Base-by-base conservation (phyloP, 2,329 filamentous ascomycete species). In the Colletotrichum navitas region DNA sequence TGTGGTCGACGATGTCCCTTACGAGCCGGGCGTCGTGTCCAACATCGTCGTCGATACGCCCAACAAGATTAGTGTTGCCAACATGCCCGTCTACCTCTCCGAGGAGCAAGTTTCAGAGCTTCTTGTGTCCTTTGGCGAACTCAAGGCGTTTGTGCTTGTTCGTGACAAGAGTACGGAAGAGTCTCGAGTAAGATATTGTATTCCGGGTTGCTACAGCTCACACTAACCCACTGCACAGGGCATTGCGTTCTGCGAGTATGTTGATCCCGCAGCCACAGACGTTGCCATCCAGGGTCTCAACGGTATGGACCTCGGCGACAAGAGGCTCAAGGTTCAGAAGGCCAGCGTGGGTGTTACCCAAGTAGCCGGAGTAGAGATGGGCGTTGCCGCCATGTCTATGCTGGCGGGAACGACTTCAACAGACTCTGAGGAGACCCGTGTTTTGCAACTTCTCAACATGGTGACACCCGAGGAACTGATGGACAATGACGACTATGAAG, bases 331-430 rank as follows among this genome's bases (percentile, higher is more conserved):
- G 83, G 94, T 98, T 45, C 87, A 90, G 75, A 94, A 95, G 78
- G 97, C 96, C 39, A 97, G 95, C 81, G 93, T 98, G 75, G 96
- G 96, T 76, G 92, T 94, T 73, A 95, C 94, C n/a, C 96, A 99
- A 81, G 94, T 94, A 29, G 88, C 93, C 58, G 94, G 94, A 74
- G 89, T 97, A 51, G 96, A 99, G 78, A 97, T 98, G 88, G 94
- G 95, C 66, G 95, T 99, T 74, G 97, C 96, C 76, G 96, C 96
- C 74, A 98, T 99, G 91, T 97, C 95, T 62, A 94, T 98, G 89
- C 93, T 99, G 77, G 96, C 96, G 47, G 95, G 95, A 69, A 97
- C 96, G 26, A 94, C 91, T 3, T 92, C 93, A 47, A 88, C 88
- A 67, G 93, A 95, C 72, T 86, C 93, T 43, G 94, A 97, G 76